Base-by-base conservation (phyloP, 2,329 filamentous ascomycete genomes). In the Albophoma yamanashiensis region DNA sequence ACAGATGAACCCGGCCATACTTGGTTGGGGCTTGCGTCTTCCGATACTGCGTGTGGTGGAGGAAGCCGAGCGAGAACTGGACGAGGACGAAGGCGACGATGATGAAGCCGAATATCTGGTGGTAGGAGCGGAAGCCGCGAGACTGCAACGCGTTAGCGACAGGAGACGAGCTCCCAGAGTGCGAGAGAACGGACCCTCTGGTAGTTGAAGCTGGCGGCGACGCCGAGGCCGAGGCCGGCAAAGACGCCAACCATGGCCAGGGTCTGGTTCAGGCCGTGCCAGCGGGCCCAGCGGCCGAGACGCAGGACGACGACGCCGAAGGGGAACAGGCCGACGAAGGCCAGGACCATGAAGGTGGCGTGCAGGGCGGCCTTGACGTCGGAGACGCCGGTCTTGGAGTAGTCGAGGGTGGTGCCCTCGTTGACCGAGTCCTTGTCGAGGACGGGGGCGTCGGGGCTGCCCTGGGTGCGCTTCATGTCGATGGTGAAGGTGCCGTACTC, bases 71-170 rank as follows among this genome's bases (percentile, higher is more conserved):
- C 1, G 73, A 69, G 61, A 84, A 79, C 65, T 86, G 82, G 6
- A 67, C 72, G 20, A 87, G 68, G 58, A 85, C 70, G 57, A 80
- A 75, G 52, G 77, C 70, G 55, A 83, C 73, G 45, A 85, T 71
- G 20, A 86, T 67, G 60, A 84, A 74, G 11, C 85, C 85, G 60
- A 88, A 72, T 57, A 87, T 75, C 66, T 87, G 84, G 66, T 87
- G 85, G 11, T 76, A 71, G 1, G 77, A 76, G 53, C 76, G 76
- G 70, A 84, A 82, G 12, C 72, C 71, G 57, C 78, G 80, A 22
- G 82, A 82, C 80, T 84, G 43, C 11, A 27, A 50, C 31, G 14
- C 34, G 62, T 67, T 42, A 68, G 62, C 22, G 58, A 56, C 20
- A 43, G 43, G 25, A 53, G 9, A n/a, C n/a, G n/a, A n/a, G n/a